Percentiles rank a stretch among this genome's conserved stretches.
Conservation (phyloP, 2,329 filamentous ascomycete genomes). For the Neonectria sp. region DNA sequence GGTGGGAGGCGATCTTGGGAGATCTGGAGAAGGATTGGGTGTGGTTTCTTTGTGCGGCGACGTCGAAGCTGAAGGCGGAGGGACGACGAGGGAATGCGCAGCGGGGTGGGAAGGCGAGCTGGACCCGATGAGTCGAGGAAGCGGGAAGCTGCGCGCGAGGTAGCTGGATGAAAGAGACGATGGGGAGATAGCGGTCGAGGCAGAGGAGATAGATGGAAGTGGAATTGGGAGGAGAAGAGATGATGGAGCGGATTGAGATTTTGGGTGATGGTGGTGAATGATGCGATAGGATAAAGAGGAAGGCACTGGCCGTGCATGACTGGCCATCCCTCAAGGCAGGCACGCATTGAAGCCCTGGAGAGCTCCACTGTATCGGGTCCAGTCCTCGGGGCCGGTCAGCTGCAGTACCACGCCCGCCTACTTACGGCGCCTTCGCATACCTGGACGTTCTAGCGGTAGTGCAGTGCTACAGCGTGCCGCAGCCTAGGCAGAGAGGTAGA, state of each 20-base stretch:
- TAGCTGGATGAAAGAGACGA: background rate
- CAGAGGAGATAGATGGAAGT: background rate
- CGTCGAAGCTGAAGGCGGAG: background rate
- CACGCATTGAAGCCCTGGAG: background rate
- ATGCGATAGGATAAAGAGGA: background rate
- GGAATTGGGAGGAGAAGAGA: constrained; percentile 4
- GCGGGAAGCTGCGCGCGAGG: background rate
- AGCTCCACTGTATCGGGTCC: constrained; percentile 15
- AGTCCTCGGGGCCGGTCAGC: constrained; percentile 13
- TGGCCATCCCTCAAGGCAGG: background rate
- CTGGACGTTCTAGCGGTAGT: constrained; percentile 2
- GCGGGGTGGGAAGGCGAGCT: background rate
- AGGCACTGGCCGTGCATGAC: background rate
- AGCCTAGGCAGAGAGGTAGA: too few species aligned
- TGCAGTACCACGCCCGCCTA: constrained; percentile 1
- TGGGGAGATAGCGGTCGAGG: background rate
- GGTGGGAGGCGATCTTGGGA: constrained; percentile 16
- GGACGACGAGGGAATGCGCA: background rate
- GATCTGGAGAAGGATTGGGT: background rate
- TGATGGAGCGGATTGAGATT: constrained; percentile 6
- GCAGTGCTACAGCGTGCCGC: background rate
- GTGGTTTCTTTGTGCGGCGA: background rate
- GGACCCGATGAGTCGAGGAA: background rate
- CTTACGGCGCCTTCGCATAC: constrained; percentile 1
- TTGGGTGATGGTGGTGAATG: background rate